phyloP scores from a whole-genome alignment of 1,284 basidiomycete species.

The Puccinia novopanici region DNA sequence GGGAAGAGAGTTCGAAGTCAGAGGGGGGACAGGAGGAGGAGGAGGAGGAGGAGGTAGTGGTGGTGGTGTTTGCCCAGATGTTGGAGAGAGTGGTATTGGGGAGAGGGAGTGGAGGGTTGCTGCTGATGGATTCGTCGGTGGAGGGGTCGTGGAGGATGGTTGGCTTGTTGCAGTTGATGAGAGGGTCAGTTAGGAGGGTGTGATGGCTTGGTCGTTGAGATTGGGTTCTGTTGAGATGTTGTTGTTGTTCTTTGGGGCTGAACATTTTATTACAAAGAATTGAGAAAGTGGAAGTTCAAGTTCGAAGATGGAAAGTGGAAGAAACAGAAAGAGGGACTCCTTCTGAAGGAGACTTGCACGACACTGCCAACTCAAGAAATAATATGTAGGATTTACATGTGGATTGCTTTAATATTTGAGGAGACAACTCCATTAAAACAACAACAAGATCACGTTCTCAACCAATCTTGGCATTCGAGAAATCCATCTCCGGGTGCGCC shows the following conservation, averaged over 20 bases:
- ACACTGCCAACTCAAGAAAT: no score
- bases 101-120: background rate
- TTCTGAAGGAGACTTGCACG: no score
- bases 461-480: conserved; percentile 59
- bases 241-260: no score
- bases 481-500: conserved; percentile 89
- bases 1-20: conserved; percentile 33
- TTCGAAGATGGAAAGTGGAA: no score
- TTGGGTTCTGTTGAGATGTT: no score
- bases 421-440: no score
- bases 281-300: no score
- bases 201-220: background rate
- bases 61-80: conserved; percentile 42
- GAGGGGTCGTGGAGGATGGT: conserved; percentile 5
- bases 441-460: no score
- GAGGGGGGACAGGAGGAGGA: conserved; percentile 23
- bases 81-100: conserved; percentile 17
- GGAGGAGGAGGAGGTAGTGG: conserved; percentile 7
- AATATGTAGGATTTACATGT: no score
- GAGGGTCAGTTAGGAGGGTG: background rate
- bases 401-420: no score
- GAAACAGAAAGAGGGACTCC: no score
- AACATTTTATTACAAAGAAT: no score
- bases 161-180: background rate
- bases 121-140: background rate